Percentiles rank a stretch among this genome's conserved stretches.
Conservation (phyloP, 768 basidiomycete species). For the Panellus pusillus region DNA sequence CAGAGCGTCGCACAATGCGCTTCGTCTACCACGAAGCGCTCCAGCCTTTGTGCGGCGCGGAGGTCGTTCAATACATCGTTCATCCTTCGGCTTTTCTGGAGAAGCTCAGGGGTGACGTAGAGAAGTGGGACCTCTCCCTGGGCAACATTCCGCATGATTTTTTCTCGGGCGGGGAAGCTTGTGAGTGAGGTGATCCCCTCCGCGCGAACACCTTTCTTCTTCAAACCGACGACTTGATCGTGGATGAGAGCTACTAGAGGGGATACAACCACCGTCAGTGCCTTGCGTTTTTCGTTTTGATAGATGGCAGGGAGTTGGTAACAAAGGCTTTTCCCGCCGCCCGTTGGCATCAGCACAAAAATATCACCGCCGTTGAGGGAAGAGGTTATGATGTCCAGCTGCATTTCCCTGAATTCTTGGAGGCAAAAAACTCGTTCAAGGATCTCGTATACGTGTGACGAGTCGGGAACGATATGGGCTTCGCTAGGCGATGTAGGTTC, state of each 20-base stretch:
- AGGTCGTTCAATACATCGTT: neutral
- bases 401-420: too few relatives aligned
- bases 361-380: slow-evolving; percentile 39
- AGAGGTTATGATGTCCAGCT: too few relatives aligned
- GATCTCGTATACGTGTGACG: too few relatives aligned
- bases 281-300: slow-evolving; percentile 35
- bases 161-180: too few relatives aligned
- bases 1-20: slow-evolving; percentile 9
- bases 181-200: slow-evolving; percentile 20
- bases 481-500: too few relatives aligned
- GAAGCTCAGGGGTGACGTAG: slow-evolving; percentile 11
- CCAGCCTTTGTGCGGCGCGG: neutral
- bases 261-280: slow-evolving; percentile 67
- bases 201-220: slow-evolving; percentile 48
- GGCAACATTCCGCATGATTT: neutral
- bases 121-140: neutral
- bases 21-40: slow-evolving; percentile 11
- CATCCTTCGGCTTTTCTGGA: neutral
- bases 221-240: slow-evolving; percentile 61
- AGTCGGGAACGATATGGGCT: too few relatives aligned
- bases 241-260: slow-evolving; percentile 65
- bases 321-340: slow-evolving; percentile 65
- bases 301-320: slow-evolving; percentile 71
- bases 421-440: too few relatives aligned
- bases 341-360: slow-evolving; percentile 75